A percentile compares a stretch with the other conserved stretches of the same genome.
phyloP scores from a whole-genome alignment of 345 rosid species.

The Salix suchowensis region DNA sequence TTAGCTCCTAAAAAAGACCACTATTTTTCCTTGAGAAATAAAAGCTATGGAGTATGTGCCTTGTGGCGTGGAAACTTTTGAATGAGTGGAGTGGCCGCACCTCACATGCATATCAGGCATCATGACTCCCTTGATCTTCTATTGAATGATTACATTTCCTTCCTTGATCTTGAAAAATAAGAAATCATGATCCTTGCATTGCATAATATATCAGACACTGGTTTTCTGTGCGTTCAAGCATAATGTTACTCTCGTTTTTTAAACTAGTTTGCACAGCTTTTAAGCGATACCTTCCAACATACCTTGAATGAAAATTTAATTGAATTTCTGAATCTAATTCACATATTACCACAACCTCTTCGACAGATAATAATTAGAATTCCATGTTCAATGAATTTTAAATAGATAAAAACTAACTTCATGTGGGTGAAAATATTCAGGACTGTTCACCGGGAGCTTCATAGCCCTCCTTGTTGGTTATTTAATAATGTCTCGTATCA shows the following conservation, averaged over 20 bases:
- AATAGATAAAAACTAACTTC: background rate
- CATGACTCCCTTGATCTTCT: background rate
- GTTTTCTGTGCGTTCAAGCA: background rate
- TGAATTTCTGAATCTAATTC: background rate
- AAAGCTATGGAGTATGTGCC: background rate
- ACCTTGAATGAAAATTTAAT: background rate
- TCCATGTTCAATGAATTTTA: background rate
- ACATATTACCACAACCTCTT: background rate
- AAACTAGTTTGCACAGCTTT: background rate
- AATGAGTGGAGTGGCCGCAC: background rate
- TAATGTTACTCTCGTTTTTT: background rate
- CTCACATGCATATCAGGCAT: slow-evolving; percentile 2
- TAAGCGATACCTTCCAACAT: background rate
- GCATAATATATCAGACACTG: background rate
- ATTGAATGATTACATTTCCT: background rate
- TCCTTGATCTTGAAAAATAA: background rate
- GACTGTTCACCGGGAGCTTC: slow-evolving; percentile 90
- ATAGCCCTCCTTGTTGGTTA: slow-evolving; percentile 84
- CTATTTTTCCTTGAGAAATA: background rate
- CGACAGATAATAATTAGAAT: background rate
- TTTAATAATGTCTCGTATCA: slow-evolving; percentile 75
- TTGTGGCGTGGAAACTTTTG: slow-evolving; percentile 5
- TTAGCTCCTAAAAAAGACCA: slow-evolving; percentile 5
- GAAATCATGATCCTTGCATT: background rate
- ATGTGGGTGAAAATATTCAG: slow-evolving; percentile 37